Evolutionary conservation across 2,329 filamentous ascomycete species (phyloP).

Genomic region (Daldinia eschscholtzii): DNA sequence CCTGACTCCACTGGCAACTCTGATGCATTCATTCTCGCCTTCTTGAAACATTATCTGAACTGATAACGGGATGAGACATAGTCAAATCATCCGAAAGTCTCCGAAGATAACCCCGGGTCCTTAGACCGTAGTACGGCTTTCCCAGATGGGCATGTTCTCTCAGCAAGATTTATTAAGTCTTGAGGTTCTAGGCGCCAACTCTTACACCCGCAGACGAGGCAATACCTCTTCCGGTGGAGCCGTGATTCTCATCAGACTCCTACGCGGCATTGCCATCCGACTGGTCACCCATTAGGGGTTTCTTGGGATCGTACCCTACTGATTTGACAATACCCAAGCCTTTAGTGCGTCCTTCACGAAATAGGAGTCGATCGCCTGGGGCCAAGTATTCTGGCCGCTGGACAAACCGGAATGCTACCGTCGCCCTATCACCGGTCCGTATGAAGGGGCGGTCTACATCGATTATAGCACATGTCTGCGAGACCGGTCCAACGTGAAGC

Average conservation of each 20-base stretch:
- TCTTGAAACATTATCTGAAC: neutral
- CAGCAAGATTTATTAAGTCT: neutral
- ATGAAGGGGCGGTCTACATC: slow-evolving; percentile 98
- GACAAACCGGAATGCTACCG: slow-evolving; percentile 93
- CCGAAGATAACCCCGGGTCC: neutral
- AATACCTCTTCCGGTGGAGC: slow-evolving; percentile 34
- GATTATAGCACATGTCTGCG: slow-evolving; percentile 96
- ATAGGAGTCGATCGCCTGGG: slow-evolving; percentile 88
- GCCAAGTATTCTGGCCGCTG: slow-evolving; percentile 93
- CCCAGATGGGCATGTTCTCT: neutral
- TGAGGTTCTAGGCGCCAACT: slow-evolving; percentile 38
- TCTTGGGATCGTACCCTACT: slow-evolving; percentile 82
- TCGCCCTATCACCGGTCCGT: slow-evolving; percentile 91
- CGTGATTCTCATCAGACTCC: slow-evolving; percentile 26
- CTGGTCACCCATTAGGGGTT: slow-evolving; percentile 56
- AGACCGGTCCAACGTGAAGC: slow-evolving; percentile 94
- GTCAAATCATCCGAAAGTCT: neutral
- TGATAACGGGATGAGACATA: neutral
- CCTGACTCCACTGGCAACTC: slow-evolving; percentile 12
- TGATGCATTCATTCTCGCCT: neutral
- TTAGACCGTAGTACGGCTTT: neutral
- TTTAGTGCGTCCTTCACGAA: slow-evolving; percentile 95
- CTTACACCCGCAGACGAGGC: slow-evolving; percentile 36
- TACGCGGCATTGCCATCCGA: slow-evolving; percentile 31
- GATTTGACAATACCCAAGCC: slow-evolving; percentile 94